A percentile compares a stretch with the other conserved stretches of the same genome.
These are phyloP conservation scores for Ramaria rubella DNA, from an alignment of 768 basidiomycete genomes.

Conservation along the genomic window DNA sequence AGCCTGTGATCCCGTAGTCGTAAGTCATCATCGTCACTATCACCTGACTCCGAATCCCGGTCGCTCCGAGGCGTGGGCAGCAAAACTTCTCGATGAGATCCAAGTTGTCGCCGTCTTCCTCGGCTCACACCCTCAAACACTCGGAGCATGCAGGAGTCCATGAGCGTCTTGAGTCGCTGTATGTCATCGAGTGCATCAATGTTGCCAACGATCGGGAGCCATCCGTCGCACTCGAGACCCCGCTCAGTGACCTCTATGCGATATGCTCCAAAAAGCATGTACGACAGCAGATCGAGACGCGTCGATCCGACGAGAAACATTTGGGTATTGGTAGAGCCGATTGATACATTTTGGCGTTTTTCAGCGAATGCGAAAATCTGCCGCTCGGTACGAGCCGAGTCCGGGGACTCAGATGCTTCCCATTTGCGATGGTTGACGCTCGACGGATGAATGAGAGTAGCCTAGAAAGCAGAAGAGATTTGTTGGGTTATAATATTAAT, in stretches of 20 bases:
- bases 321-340: constrained; percentile 39
- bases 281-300: constrained; percentile 80
- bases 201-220: constrained; percentile 79
- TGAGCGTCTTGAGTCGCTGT: constrained; percentile 68
- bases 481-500: not conserved
- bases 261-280: constrained; percentile 87
- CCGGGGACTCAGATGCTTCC: constrained; percentile 29
- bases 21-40: constrained; percentile 38
- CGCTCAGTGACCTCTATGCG: constrained; percentile 60
- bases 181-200: constrained; percentile 72
- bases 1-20: constrained; percentile 43
- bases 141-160: constrained; percentile 81
- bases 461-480: constrained; percentile 35
- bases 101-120: constrained; percentile 32
- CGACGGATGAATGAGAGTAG: constrained; percentile 72
- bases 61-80: constrained; percentile 7
- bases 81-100: not conserved
- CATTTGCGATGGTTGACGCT: constrained; percentile 78
- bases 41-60: constrained; percentile 46
- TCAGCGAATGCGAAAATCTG: constrained; percentile 79
- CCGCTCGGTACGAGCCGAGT: constrained; percentile 42
- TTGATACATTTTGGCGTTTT: constrained; percentile 71
- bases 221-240: constrained; percentile 82
- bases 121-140: constrained; percentile 80
- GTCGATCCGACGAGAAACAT: constrained; percentile 77